A percentile compares a stretch with the other conserved stretches of the same genome.
phyloP scores from a whole-genome alignment of 2,329 filamentous ascomycete species.

The Fonsecaea multimorphosa region DNA sequence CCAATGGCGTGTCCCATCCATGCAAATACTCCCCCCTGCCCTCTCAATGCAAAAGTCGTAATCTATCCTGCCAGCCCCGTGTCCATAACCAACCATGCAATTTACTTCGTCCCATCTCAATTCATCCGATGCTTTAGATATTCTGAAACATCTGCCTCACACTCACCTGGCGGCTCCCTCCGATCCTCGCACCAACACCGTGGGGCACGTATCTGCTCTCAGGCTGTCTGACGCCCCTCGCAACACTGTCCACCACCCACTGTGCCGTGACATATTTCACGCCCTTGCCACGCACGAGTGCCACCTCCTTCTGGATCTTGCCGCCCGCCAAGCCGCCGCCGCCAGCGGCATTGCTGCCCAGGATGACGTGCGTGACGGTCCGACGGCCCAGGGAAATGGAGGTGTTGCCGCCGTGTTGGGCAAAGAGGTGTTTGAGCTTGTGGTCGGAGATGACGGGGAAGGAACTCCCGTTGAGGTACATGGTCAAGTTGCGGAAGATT shows the following conservation, averaged over 20 bases:
- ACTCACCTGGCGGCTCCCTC: conserved; percentile 67
- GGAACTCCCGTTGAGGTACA: conserved; percentile 90
- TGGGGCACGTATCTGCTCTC: conserved; percentile 74
- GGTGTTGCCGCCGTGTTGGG: conserved; percentile 73
- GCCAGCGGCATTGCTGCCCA: conserved; percentile 68
- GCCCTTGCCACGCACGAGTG: conserved; percentile 65
- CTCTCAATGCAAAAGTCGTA: conserved; percentile 3
- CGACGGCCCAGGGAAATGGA: conserved; percentile 74
- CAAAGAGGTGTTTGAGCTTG: conserved; percentile 78
- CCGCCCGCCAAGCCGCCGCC: conserved; percentile 76
- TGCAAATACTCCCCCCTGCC: no score
- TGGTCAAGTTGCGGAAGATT: conserved; percentile 73
- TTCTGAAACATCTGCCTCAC: conserved; percentile 49
- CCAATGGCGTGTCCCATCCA: neutral
- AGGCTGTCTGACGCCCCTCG: conserved; percentile 72
- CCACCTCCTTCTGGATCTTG: conserved; percentile 83
- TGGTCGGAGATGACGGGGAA: conserved; percentile 82
- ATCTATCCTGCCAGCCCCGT: neutral
- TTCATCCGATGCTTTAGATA: no score
- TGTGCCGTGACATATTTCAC: conserved; percentile 82
- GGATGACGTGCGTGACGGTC: conserved; percentile 82
- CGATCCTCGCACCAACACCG: conserved; percentile 55
- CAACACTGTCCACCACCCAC: conserved; percentile 86
- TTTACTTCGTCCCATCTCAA: neutral
- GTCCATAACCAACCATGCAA: neutral